Conservation (phyloP, 805 yeast species). For the Myxozyma mucilagina region DNA sequence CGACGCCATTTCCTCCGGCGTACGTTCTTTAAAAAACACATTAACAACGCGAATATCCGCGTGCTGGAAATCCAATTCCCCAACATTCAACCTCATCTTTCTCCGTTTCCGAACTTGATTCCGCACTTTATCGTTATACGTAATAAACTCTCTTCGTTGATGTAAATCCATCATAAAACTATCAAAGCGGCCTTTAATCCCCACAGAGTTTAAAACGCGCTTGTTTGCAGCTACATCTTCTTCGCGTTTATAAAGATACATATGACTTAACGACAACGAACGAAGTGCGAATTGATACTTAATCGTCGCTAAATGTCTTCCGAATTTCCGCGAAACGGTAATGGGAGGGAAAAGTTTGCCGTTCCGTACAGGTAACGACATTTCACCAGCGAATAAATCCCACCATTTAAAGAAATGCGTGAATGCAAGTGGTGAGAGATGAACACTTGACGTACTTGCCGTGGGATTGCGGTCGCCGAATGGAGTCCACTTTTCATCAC, state of each 20-base stretch:
- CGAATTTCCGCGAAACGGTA: slow-evolving; percentile 60
- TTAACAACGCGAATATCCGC: slow-evolving; percentile 69
- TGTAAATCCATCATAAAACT: slow-evolving; percentile 65
- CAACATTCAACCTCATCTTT: slow-evolving; percentile 62
- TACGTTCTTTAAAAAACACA: slow-evolving; percentile 62
- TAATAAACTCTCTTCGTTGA: slow-evolving; percentile 48
- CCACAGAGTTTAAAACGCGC: slow-evolving; percentile 52
- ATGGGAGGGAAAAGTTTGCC: slow-evolving; percentile 64
- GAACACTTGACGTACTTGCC: slow-evolving; percentile 62
- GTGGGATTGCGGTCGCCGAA: slow-evolving; percentile 18
- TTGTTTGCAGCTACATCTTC: slow-evolving; percentile 48
- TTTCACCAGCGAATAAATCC: slow-evolving; percentile 74
- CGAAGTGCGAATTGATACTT: slow-evolving; percentile 73
- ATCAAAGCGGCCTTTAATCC: slow-evolving; percentile 64
- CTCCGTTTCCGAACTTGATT: slow-evolving; percentile 36
- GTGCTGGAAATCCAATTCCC: slow-evolving; percentile 65
- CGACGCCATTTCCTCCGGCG: slow-evolving; percentile 45
- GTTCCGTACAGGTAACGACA: slow-evolving; percentile 73
- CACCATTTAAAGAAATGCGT: slow-evolving; percentile 81
- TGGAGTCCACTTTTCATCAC: slow-evolving; percentile 32
- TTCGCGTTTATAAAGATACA: slow-evolving; percentile 55
- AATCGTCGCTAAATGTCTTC: slow-evolving; percentile 70
- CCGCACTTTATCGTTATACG: slow-evolving; percentile 17
- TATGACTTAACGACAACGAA: slow-evolving; percentile 74
- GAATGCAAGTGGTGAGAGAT: slow-evolving; percentile 70